Conservation (phyloP, 139 green algal species). For the Chlamydomonas asymmetrica region DNA sequence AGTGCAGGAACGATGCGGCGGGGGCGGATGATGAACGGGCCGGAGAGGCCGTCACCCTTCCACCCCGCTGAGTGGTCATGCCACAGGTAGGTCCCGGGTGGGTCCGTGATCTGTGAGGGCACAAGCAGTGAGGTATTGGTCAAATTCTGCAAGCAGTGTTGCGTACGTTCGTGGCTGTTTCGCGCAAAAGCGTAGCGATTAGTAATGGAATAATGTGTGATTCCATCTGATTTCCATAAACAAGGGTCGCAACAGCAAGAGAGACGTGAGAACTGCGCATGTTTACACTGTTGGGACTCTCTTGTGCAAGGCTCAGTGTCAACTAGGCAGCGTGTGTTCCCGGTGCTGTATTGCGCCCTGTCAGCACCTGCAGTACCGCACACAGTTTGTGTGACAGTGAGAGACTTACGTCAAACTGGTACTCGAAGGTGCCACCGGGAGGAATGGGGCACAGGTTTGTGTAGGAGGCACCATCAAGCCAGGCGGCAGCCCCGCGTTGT, state of each 20-base stretch:
- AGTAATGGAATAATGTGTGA: too few relatives aligned
- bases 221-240: too few relatives aligned
- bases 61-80: slow-evolving; percentile 55
- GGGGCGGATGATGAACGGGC: slow-evolving; percentile 56
- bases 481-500: too few relatives aligned
- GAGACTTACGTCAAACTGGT: slow-evolving; percentile 6
- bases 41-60: slow-evolving; percentile 58
- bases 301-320: not conserved
- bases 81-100: slow-evolving; percentile 60
- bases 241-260: too few relatives aligned
- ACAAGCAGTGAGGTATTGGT: too few relatives aligned
- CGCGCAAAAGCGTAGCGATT: not conserved
- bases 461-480: not conserved
- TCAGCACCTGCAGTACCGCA: too few relatives aligned
- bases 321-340: too few relatives aligned
- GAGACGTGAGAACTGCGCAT: not conserved
- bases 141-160: too few relatives aligned
- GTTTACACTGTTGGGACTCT: not conserved
- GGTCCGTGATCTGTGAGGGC: slow-evolving; percentile 17
- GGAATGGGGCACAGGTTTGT: not conserved
- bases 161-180: not conserved
- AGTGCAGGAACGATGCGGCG: not conserved
- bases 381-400: too few relatives aligned
- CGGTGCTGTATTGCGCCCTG: too few relatives aligned
- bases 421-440: not conserved